Conservation (phyloP, 768 basidiomycete genomes). For the Pisolithus tinctorius region DNA sequence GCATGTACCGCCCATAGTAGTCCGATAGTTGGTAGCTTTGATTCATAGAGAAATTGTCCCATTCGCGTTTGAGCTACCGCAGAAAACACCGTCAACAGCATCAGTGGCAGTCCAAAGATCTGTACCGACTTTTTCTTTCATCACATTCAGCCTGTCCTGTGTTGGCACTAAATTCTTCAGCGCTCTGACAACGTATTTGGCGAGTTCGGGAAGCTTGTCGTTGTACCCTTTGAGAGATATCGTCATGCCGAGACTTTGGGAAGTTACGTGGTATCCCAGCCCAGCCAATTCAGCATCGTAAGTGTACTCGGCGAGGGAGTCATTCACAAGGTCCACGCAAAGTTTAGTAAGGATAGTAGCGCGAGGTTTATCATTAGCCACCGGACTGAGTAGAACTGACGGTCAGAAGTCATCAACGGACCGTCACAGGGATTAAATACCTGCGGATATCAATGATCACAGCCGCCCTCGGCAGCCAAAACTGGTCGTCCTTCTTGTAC, state of each 20-base stretch:
- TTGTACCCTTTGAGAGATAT: slow-evolving; percentile 80
- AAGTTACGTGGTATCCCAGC: slow-evolving; percentile 61
- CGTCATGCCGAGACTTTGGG: slow-evolving; percentile 58
- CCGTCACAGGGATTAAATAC: slow-evolving; percentile 29
- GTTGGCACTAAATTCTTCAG: slow-evolving; percentile 58
- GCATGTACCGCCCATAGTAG: slow-evolving; percentile 64
- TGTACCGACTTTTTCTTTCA: slow-evolving; percentile 71
- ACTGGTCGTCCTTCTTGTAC: slow-evolving; percentile 97
- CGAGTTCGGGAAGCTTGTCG: slow-evolving; percentile 78
- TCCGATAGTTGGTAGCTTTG: slow-evolving; percentile 78
- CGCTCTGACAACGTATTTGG: slow-evolving; percentile 63
- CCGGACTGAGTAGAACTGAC: slow-evolving; percentile 35
- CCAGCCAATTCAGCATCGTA: slow-evolving; percentile 94
- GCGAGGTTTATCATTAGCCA: slow-evolving; percentile 57
- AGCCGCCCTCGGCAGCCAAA: slow-evolving; percentile 90
- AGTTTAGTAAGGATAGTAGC: slow-evolving; percentile 70
- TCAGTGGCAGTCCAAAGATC: not conserved
- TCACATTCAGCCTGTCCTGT: slow-evolving; percentile 67
- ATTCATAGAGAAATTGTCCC: slow-evolving; percentile 82
- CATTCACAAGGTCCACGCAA: slow-evolving; percentile 79
- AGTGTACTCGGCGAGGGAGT: slow-evolving; percentile 83
- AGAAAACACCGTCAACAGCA: not conserved
- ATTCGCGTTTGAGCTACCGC: slow-evolving; percentile 61
- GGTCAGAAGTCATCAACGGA: not conserved
- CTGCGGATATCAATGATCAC: slow-evolving; percentile 70